Base-by-base conservation (phyloP, 129 eudicot species). In the Escallonia herrerae region DNA sequence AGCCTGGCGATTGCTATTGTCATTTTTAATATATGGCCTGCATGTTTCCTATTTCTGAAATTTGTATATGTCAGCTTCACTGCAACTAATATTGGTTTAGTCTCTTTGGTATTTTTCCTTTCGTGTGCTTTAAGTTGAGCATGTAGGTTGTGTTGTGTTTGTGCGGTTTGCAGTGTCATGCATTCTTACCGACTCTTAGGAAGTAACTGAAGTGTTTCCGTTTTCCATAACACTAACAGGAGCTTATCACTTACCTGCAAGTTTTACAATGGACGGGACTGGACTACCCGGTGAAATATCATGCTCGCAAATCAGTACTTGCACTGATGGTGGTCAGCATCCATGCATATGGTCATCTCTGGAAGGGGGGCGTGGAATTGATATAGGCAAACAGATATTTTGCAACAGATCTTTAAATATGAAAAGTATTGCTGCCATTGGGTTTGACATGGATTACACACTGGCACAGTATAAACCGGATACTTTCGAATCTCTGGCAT, bases 401-500 rank as follows among this genome's bases (percentile, higher is more conserved):
- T 93, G 97, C 66, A 91, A 91, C 64, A 83, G 97, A 67, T 88
- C 96, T 41, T 76, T 91, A 51, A 91, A 88, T 77, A 88, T 91
- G 96, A 85, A 80, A 62, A 73, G 70, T 39, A 87, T 87, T 40
- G 95, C 86, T 74, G 99, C 99, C 44, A 96, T 87, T 9, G 97
- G 96, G 13, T 88, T 91, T 60, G 97, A 91, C 58, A 91, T 91
- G 97, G 97, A 91, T 73, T 91, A 91, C 57, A 91, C 97, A 4
- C 72, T 93, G 71, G 99, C 99, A 41, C 99, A 93, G 52, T 93
- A 93, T 82, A 93, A 83, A 69, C 90, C 99, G 37, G 96, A 93
- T 66, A 93, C 99, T 47, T 93, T 93, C 65, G 99, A 93, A 72
- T 82, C 99, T 14, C 99, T 93, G 78, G 99, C 99, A 41, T 93